Evolutionary conservation across 768 basidiomycete genomes (phyloP), one percentile per base, ranked within the genome.

Genomic region (Ephemerocybe angulata): DNA sequence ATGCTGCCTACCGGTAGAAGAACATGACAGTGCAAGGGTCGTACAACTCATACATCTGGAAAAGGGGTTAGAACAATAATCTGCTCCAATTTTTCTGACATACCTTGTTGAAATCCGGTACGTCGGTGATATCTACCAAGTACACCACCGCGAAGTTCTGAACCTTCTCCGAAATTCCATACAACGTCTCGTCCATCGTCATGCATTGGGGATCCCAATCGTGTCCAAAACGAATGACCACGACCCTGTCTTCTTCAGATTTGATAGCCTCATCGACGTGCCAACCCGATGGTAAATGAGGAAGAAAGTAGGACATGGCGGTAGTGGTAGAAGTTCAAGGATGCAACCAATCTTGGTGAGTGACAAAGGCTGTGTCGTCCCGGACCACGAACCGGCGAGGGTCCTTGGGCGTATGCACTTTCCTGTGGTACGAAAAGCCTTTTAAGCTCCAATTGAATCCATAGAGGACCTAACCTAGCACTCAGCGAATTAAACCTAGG

Each of bases 231-330:
- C 95, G 86, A 44, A 98, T 86, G 51, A 93, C 90, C 24, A 98
- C 96, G 30, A 97, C 83, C 40, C 97, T 82, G 64, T 97, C 93
- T 69, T 99, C 97, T 70, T 99, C 97, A 0, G 93, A 95, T 61
- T 97, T 92, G 71, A 99, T 98, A 7, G 97, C 93, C 68, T 98
- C 95, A 66, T 99, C 97, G 57, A 99, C 97, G 67, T 99, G 97
- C 96, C 96, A 98, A 35, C 94, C 92, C 62, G 90, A 90, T 1
- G 87, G 89, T 3, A 94, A 78, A 63, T 93, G 90, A 0, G 90
- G 89, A 12, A 93, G 82, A 67, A 93, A 92, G 70, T 93, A 93
- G 13, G 91, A 93, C 91, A 94, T 93, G 53, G 40, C 27, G 46
- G 30, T 27, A 13, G n/a, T n/a, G 13, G 19, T 17, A 29, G 35